A percentile compares a stretch with the other conserved stretches of the same genome.
Conservation (phyloP, 225 moss, liverwort and hornwort species). For the Bryoerythrophyllum caledonicum region DNA sequence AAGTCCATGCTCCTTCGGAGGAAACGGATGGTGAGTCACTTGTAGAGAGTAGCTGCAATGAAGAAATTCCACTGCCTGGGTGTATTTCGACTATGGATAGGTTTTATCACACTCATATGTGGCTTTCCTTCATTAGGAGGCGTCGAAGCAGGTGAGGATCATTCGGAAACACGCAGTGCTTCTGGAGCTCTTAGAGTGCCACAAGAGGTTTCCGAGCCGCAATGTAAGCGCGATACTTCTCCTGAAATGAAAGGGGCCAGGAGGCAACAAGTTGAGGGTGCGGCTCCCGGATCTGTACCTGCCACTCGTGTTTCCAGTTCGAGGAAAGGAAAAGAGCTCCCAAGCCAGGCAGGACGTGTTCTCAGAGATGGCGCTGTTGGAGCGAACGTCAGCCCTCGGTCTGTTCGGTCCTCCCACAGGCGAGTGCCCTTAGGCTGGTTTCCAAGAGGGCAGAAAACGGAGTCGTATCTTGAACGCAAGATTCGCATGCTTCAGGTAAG, state of each 20-base stretch:
- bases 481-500: conserved; percentile 47
- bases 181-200: conserved; percentile 16
- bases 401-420: conserved; percentile 25
- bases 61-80: background rate
- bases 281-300: conserved; percentile 19
- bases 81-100: background rate
- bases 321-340: conserved; percentile 20
- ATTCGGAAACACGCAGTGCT: background rate
- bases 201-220: conserved; percentile 1
- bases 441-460: conserved; percentile 42
- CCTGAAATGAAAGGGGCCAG: conserved; percentile 23
- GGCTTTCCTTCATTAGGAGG: background rate
- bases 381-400: conserved; percentile 31
- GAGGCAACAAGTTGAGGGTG: conserved; percentile 21
- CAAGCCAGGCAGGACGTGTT: conserved; percentile 33
- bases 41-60: background rate
- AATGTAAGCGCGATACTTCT: conserved; percentile 19
- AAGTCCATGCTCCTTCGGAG: background rate
- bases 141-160: background rate
- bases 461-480: conserved; percentile 46
- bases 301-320: conserved; percentile 17
- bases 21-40: conserved; percentile 21
- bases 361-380: conserved; percentile 20
- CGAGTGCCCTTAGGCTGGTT: conserved; percentile 46
- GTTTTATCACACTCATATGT: background rate